Conservation (phyloP, 768 basidiomycete genomes). For the Suillus variegatus region DNA sequence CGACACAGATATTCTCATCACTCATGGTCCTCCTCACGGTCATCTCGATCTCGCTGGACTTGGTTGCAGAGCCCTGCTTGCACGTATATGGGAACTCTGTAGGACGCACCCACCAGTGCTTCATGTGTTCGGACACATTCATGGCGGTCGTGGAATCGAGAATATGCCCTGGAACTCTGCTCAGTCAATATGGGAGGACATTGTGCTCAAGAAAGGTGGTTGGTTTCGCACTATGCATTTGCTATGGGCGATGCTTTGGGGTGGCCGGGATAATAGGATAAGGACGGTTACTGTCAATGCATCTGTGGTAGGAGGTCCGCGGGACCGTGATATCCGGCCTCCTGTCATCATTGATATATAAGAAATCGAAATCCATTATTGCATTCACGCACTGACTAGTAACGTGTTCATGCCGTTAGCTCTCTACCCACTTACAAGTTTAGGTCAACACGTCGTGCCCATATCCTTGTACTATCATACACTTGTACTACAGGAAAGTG, state of each 20-base stretch:
- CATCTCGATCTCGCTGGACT: conserved; percentile 31
- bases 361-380: not conserved
- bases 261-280: not conserved
- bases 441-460: not conserved
- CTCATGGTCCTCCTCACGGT: conserved; percentile 41
- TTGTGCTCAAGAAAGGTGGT: conserved; percentile 8
- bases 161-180: conserved; percentile 32
- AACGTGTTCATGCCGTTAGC: not conserved
- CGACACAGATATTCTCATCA: conserved; percentile 41
- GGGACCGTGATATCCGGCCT: not conserved
- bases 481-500: not conserved
- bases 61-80: conserved; percentile 37
- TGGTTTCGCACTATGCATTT: not conserved
- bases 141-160: conserved; percentile 37
- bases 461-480: not conserved
- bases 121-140: conserved; percentile 47
- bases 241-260: not conserved
- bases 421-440: not conserved
- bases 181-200: conserved; percentile 31
- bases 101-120: conserved; percentile 27
- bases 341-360: not conserved
- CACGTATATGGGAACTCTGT: conserved; percentile 31
- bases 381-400: not conserved
- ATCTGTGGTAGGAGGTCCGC: not conserved
- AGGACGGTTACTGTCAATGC: not conserved